Base-by-base conservation (phyloP, 345 rosid genomes). In the Syzygium aromaticum region DNA sequence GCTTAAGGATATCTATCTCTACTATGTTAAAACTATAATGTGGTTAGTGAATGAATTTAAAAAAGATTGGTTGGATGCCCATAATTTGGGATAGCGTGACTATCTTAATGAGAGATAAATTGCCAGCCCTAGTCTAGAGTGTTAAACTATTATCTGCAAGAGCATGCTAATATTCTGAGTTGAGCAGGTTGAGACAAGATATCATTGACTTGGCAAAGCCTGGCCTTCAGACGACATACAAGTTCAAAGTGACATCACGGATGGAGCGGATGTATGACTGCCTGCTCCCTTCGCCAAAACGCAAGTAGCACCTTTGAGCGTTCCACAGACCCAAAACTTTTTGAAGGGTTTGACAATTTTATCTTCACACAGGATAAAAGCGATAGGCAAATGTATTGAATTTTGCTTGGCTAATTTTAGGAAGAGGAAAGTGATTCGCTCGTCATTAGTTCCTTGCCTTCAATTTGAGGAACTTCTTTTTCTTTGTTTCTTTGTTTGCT, bases 161-260 rank as follows among this genome's bases (percentile, higher is more conserved):
- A 10, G 77, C 78, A 46, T 40, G 51, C 56, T 80, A 63, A 86
- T 30, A 67, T 63, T 67, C 13, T 25, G 5, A 73, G 82, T 87
- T 86, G 85, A 87, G 89, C 95, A 97, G 98, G 88, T 91, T 97
- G 94, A 93, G 90, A 89, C 95, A 95, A 92, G 99, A 97, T 88
- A 92, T 97, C 86, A 73, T 94, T 25, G 95, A 95, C 84, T 88
- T 97, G 90, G 99, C 95, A 49, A 95, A 89, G 90, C 98, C 98
- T 52, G 88, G 90, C 49, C 90, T 95, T 90, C 91, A 89, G 90
- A 93, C 96, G 51, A 87, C 90, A 1, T 90, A 95, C 91, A 96
- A 96, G 91, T 93, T 96, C 89, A 88, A 84, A 27, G 93, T 95
- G 77, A 94, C 93, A 52, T 93, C 93, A 7, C 92, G 98, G 67